Base-by-base conservation (phyloP, 176 grass and related monocot genomes). In the Eleusine indica region DNA sequence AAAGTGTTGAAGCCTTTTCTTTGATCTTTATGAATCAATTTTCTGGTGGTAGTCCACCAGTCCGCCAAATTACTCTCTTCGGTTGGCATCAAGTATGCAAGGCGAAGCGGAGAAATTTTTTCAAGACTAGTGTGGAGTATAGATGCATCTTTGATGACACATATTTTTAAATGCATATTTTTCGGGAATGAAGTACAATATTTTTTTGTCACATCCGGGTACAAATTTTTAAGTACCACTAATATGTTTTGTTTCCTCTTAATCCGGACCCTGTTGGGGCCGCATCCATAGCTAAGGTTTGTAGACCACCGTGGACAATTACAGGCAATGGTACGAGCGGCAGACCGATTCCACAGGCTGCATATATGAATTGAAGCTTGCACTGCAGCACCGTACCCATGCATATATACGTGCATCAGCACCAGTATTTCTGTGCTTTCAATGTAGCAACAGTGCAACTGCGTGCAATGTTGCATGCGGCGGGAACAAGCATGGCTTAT, bases 371-470 rank as follows among this genome's bases (percentile, higher is more conserved):
- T 74, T 84, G 79, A 82, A 9, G 60, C 68, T 82, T 32, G 19
- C 21, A 49, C 84, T 79, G 84, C 86, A 90, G 83, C 78, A 72
- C 28, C 72, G 83, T 73, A 72, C 28, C 72, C 37, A 70, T 58
- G 48, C n/a, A 66, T 78, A 22, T 60, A 28, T 56, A 6, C 30
- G 22, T 40, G 16, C 40, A 49, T 77, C 54, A 58, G 38, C 68
- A 21, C 43, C 82, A 85, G 82, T 71, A 71, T 81, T 81, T 85
- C 77, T 81, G 70, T 62, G 63, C 53, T 71, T 85, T 89, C 77
- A 89, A 85, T 89, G 82, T 35, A 62, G 61, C 69, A 4, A 73
- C 81, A 32, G 69, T 60, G 71, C 70, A n/a, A 44, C 74, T 47
- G 19, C 5, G 28, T 41, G 73, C 32, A 19, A 68, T 74, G 39